phyloP scores from a whole-genome alignment of 306 rosid genomes.

The Abrus pulchellus region DNA sequence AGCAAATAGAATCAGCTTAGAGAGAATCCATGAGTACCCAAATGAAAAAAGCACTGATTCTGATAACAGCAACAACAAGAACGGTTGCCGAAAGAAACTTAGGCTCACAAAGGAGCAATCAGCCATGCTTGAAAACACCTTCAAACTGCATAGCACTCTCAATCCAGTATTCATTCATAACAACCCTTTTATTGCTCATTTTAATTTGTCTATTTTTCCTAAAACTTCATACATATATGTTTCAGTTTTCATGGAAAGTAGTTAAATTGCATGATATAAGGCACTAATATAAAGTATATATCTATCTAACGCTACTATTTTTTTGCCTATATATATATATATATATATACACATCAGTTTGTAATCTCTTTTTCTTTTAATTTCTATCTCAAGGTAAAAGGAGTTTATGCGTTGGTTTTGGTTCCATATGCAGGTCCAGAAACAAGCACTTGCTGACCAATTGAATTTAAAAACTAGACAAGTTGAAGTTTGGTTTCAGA shows the following conservation, averaged over 20 bases:
- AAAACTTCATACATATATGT: background rate
- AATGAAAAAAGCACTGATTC: conserved; percentile 47
- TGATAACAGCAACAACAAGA: conserved; percentile 36
- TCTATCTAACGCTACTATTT: background rate
- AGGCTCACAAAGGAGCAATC: conserved; percentile 81
- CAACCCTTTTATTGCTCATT: background rate
- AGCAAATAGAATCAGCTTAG: conserved; percentile 30
- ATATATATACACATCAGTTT: background rate
- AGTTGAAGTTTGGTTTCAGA: conserved; percentile 97
- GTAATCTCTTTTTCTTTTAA: background rate
- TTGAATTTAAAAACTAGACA: conserved; percentile 83
- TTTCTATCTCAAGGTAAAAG: background rate
- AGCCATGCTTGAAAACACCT: conserved; percentile 71
- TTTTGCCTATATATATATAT: background rate
- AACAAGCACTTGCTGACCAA: conserved; percentile 72
- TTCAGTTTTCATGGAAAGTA: background rate
- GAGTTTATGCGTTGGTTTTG: conserved; percentile 20
- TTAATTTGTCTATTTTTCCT: background rate
- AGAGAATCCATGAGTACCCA: conserved; percentile 27
- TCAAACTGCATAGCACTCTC: conserved; percentile 73
- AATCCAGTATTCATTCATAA: conserved; percentile 56
- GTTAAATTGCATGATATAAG: background rate
- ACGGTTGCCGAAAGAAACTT: conserved; percentile 66
- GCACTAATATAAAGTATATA: background rate
- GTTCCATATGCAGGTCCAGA: conserved; percentile 67